Evolutionary conservation across 2,329 filamentous ascomycete genomes (phyloP).

Genomic region (Epichloe sylvatica): DNA sequence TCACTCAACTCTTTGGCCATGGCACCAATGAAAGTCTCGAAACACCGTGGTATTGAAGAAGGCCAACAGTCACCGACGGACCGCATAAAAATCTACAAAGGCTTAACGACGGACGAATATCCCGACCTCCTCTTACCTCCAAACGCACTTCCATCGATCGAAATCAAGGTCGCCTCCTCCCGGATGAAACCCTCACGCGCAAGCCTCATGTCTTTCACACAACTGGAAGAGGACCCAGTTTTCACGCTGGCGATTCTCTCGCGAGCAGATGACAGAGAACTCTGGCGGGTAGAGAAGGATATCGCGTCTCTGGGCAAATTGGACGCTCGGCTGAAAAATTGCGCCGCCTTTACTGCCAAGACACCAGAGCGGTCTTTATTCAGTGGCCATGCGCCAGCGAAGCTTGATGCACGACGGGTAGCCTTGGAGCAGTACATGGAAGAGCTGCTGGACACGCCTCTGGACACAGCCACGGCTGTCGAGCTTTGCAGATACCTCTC

Average conservation of each 20-base stretch:
- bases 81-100: conserved; percentile 51
- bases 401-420: conserved; percentile 71
- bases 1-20: conserved; percentile 3
- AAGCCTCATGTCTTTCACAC: conserved; percentile 66
- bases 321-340: conserved; percentile 66
- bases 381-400: conserved; percentile 82
- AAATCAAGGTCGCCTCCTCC: conserved; percentile 80
- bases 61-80: conserved; percentile 17
- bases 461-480: conserved; percentile 63
- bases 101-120: conserved; percentile 72
- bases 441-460: conserved; percentile 64
- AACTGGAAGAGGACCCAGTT: conserved; percentile 80
- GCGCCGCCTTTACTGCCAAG: conserved; percentile 55
- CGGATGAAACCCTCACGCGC: conserved; percentile 85
- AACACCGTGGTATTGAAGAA: background rate
- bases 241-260: conserved; percentile 82
- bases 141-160: conserved; percentile 74
- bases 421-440: conserved; percentile 80
- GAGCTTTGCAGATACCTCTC: conserved; percentile 80
- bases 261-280: conserved; percentile 58
- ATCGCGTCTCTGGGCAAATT: conserved; percentile 66
- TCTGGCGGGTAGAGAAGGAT: conserved; percentile 94
- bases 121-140: conserved; percentile 75
- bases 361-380: conserved; percentile 80
- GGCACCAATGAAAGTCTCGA: conserved; percentile 3